Evolutionary conservation across 805 yeast species (phyloP), one percentile per base, ranked within the genome.

Genomic region (Kuraishia ogatae): DNA sequence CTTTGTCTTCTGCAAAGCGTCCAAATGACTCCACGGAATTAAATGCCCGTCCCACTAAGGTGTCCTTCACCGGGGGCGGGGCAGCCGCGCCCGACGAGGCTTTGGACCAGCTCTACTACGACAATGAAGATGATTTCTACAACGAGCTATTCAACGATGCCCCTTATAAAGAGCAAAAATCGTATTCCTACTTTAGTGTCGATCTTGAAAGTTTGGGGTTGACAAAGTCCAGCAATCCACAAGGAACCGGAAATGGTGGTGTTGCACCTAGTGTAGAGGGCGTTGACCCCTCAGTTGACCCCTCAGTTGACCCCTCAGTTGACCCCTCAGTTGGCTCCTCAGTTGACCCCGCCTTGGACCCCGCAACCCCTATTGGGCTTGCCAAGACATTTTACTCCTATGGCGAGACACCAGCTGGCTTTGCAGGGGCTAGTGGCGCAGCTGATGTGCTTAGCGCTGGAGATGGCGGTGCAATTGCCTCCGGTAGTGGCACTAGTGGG

Each of bases 111-210:
- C 20, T 49, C 19, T 24, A 23, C 26, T 23, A 20, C 28, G 53
- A 19, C 11, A 46, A 50, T 19, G 53, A 50, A 13, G 53, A 50
- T 24, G 48, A 35, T 5, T 50, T 50, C 28, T 50, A n/a, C 48
- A 50, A 50, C 7, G 48, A 50, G 48, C 47, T 50, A 6, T 50
- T 50, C 29, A 39, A n/a, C 20, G 53, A 50, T 17, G 24, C 48
- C 19, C 26, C 20, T 50, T 29, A 26, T 56, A 50, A 48, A 15
- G 53, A 22, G 23, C 53, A 46, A 55, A 53, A 48, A 49, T 54
- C 43, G 29, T 51, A 39, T 53, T 55, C 49, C 5, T 47, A 21
- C 22, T 47, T 47, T 13, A 47, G 24, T 22, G 49, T 20, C 5
- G 49, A 22, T 21, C 19, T 47, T 6, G 49, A 22, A 4, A 22